Conservation (phyloP, 345 rosid species). For the Reutealis trisperma region DNA sequence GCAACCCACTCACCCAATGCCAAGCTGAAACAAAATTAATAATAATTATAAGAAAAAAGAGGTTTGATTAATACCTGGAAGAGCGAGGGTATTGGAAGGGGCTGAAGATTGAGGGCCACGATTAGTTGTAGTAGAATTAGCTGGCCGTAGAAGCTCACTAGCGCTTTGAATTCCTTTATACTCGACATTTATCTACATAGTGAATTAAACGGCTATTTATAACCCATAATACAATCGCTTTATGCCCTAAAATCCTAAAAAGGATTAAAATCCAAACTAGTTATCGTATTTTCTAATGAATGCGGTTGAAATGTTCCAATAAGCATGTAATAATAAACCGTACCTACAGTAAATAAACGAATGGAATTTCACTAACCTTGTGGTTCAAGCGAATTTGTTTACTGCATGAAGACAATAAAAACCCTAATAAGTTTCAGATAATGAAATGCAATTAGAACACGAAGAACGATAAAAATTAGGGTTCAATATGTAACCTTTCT, state of each 20-base stretch:
- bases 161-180: constrained; percentile 57
- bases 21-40: too few species aligned
- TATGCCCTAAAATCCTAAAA: background rate
- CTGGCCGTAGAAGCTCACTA: constrained; percentile 46
- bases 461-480: background rate
- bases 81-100: constrained; percentile 63
- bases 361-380: constrained; percentile 57
- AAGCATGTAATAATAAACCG: background rate
- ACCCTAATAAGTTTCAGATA: background rate
- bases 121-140: constrained; percentile 25
- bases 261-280: background rate
- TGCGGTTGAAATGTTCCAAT: background rate
- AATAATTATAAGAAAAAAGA: too few species aligned
- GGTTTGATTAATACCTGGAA: constrained; percentile 48
- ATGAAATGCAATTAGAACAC: background rate
- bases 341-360: constrained; percentile 11
- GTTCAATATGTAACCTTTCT: constrained; percentile 52
- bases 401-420: constrained; percentile 43
- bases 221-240: background rate
- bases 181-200: constrained; percentile 53
- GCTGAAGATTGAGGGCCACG: constrained; percentile 38
- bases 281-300: background rate
- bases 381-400: constrained; percentile 78
- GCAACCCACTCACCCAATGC: background rate
- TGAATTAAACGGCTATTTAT: background rate